Conservation (phyloP, 306 rosid species). For the Carpinus fangiana region DNA sequence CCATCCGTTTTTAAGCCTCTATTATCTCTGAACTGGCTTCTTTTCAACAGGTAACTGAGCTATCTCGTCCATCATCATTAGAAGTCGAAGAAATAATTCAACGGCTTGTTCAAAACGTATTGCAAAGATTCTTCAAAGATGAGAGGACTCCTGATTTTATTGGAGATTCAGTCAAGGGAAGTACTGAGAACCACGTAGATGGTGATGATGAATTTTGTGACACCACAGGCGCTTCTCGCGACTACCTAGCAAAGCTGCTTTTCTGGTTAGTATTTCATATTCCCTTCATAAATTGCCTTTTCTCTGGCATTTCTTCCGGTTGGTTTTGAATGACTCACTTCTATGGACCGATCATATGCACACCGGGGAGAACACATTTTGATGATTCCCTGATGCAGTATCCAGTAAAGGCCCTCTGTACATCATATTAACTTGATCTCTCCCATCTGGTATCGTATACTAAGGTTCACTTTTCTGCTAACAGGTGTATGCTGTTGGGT, state of each 20-base stretch:
- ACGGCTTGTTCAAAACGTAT: conserved; percentile 75
- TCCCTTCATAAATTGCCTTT: conserved; percentile 11
- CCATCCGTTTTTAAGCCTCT: neutral
- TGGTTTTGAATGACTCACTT: neutral
- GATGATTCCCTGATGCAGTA: conserved; percentile 3
- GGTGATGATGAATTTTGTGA: conserved; percentile 48
- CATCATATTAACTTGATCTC: neutral
- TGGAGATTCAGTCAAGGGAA: conserved; percentile 41
- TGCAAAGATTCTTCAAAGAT: conserved; percentile 58
- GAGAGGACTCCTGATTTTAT: conserved; percentile 44
- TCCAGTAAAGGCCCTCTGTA: neutral
- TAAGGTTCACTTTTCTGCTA: conserved; percentile 18
- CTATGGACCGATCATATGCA: conserved; percentile 8
- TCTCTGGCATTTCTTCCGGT: neutral
- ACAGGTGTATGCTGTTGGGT: conserved; percentile 98
- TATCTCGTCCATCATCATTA: conserved; percentile 73
- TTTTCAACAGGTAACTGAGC: conserved; percentile 66
- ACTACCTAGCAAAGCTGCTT: conserved; percentile 93
- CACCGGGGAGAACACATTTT: neutral
- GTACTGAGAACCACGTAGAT: conserved; percentile 36
- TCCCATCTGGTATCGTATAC: neutral
- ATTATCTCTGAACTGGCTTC: neutral
- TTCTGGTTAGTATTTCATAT: conserved; percentile 71
- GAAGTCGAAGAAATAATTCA: conserved; percentile 91
- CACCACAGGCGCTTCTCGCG: conserved; percentile 68